These are phyloP conservation scores for Plasmodium blacklocki DNA, from an alignment of 169 alveolate species.

Conservation along the genomic window DNA sequence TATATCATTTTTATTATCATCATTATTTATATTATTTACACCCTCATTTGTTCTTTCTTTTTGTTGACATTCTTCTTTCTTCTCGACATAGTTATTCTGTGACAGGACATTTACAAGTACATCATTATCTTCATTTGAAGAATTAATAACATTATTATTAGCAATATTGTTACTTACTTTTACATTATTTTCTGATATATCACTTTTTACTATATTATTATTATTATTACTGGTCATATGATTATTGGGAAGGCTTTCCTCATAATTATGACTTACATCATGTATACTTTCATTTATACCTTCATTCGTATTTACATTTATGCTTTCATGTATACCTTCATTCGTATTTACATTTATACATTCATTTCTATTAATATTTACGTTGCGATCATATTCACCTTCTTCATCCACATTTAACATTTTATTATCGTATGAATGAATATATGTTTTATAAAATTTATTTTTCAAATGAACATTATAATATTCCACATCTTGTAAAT, in stretches of 20 bases:
- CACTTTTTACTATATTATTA: not conserved
- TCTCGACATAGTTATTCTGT: not conserved
- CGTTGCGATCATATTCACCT: not conserved
- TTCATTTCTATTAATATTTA: conserved; percentile 8
- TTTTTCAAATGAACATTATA: conserved; percentile 12
- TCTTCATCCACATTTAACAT: not conserved
- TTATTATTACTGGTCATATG: not conserved
- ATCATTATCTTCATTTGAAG: conserved; percentile 1
- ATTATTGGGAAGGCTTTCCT: not conserved
- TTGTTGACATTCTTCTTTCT: conserved; percentile 11
- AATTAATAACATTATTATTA: not conserved
- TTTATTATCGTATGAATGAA: conserved; percentile 31
- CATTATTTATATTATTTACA: not conserved
- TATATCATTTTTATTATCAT: too few species aligned
- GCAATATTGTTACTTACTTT: not conserved
- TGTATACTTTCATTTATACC: not conserved
- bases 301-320: not conserved
- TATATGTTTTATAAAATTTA: conserved; percentile 11
- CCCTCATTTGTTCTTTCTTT: not conserved
- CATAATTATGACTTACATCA: not conserved
- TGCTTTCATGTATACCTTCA: not conserved
- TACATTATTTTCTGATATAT: too few species aligned
- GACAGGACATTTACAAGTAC: not conserved
- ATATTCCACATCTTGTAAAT: conserved; percentile 28
- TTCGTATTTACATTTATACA: not conserved